These are phyloP conservation scores for Nothopassalora personata DNA, from an alignment of 2,329 filamentous ascomycete genomes.

Conservation along the genomic window DNA sequence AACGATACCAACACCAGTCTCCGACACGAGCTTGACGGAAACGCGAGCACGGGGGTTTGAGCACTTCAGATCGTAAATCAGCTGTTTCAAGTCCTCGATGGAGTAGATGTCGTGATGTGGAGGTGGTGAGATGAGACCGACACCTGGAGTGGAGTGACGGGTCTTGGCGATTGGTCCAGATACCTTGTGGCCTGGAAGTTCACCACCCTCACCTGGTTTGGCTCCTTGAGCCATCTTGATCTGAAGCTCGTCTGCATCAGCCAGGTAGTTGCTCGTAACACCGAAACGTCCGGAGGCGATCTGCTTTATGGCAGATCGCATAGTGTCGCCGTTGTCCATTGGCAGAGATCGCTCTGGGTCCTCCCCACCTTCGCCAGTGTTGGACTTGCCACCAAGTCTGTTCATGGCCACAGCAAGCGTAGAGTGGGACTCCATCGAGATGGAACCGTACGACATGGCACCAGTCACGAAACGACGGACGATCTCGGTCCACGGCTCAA, in stretches of 20 bases:
- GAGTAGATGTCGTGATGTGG: slow-evolving; percentile 98
- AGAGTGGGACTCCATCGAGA: slow-evolving; percentile 97
- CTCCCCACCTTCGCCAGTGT: slow-evolving; percentile 96
- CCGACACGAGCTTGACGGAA: slow-evolving; percentile 95
- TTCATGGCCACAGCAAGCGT: slow-evolving; percentile 97
- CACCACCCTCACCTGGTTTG: slow-evolving; percentile 95
- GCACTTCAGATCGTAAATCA: slow-evolving; percentile 97
- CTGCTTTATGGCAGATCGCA: slow-evolving; percentile 97
- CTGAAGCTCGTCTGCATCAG: slow-evolving; percentile 91
- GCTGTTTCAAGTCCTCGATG: slow-evolving; percentile 94
- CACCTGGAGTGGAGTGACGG: slow-evolving; percentile 90
- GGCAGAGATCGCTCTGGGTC: slow-evolving; percentile 83
- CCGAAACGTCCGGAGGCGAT: slow-evolving; percentile 93
- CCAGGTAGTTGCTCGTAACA: slow-evolving; percentile 90
- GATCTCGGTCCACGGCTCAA: slow-evolving; percentile 97
- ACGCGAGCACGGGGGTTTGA: slow-evolving; percentile 87
- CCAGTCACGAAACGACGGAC: slow-evolving; percentile 94
- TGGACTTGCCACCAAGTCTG: slow-evolving; percentile 90
- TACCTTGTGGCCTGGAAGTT: slow-evolving; percentile 94
- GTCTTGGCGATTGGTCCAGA: slow-evolving; percentile 90
- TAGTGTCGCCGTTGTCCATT: slow-evolving; percentile 88
- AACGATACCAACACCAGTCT: slow-evolving; percentile 95
- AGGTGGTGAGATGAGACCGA: slow-evolving; percentile 90
- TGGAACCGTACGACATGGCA: slow-evolving; percentile 97
- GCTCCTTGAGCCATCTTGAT: slow-evolving; percentile 99